These are phyloP conservation scores for Tephrocybe rancida DNA, from an alignment of 768 basidiomycete genomes.

Conservation along the genomic window DNA sequence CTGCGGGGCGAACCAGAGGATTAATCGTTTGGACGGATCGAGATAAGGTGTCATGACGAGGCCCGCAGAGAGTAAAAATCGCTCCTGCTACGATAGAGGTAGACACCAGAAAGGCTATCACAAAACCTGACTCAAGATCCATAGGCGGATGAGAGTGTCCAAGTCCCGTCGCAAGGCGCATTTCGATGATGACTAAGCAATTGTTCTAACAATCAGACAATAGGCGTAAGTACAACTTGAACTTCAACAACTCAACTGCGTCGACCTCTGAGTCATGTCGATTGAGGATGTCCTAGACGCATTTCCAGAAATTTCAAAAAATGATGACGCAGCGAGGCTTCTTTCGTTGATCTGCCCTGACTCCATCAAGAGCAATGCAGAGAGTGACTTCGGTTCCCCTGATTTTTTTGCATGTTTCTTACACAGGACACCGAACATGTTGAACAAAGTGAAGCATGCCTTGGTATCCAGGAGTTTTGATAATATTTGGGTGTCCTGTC, in stretches of 20 bases:
- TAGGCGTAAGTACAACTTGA: too few species aligned
- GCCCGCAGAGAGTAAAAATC: not conserved
- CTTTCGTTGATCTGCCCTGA: constrained; percentile 1
- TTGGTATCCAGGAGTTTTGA: not conserved
- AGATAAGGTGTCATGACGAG: not conserved
- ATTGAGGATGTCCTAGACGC: not conserved
- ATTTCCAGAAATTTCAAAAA: not conserved
- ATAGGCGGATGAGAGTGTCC: too few species aligned
- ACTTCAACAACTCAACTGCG: too few species aligned
- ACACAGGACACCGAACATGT: not conserved
- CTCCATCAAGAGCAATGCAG: not conserved
- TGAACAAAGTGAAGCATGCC: not conserved
- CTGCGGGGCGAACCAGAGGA: too few species aligned
- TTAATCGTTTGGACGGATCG: too few species aligned
- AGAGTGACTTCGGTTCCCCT: not conserved
- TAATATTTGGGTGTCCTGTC: not conserved
- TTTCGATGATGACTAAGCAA: too few species aligned
- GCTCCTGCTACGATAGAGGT: not conserved
- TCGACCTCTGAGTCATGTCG: too few species aligned
- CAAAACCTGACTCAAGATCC: not conserved
- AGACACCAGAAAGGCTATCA: not conserved
- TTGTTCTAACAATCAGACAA: too few species aligned
- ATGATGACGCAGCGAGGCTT: not conserved
- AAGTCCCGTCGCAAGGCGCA: too few species aligned
- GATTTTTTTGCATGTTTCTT: not conserved